Base-by-base conservation (phyloP, 768 basidiomycete species). In the Suillus weaverae region DNA sequence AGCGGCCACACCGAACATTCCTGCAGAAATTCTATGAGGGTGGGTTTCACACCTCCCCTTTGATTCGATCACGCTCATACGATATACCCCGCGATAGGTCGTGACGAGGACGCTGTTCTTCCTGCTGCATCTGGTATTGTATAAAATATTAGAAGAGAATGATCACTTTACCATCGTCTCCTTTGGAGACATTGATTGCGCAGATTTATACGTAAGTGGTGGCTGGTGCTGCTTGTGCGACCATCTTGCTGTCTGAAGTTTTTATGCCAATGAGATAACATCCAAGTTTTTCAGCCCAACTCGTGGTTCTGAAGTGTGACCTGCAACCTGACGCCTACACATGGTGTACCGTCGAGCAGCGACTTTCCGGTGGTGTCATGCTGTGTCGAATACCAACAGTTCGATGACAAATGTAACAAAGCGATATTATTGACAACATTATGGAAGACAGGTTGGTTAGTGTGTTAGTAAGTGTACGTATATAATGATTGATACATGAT, bases 21-120 rank as follows among this genome's bases (percentile, higher is more conserved):
- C 78, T 95, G 83, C 85, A 94, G 78, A 91, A 87, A 81, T 95
- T 95, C 70, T 90, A 88, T 62, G 89, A 91, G 74, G 92, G 92
- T 92, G 75, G 55, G 86, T 82, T 10, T 44, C 36, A 36, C 4
- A 57, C 32, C 61, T 61, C 32, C 32, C 4, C 2, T 41, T 62
- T 43, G 13, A 38, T 35, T 18, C 20, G 14, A 46, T 51, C 33
- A 7, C 10, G 26, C 57, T 41, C 57, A 59, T 41, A 30, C 2
- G 39, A 67, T 53, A 7, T 1, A 4, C 11, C 4, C 22, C 62
- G 60, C 22, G 64, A 57, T 66, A 93, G 91, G 92, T 62, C 83
- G 89, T 71, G 91, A 93, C 70, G 91, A 93, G 78, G 82, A 91
- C 63, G 87, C 85, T 26, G 78, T 88, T 63, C 74, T 84, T 51